Base-by-base conservation (phyloP, 345 rosid species). In the Aquilaria sinensis region DNA sequence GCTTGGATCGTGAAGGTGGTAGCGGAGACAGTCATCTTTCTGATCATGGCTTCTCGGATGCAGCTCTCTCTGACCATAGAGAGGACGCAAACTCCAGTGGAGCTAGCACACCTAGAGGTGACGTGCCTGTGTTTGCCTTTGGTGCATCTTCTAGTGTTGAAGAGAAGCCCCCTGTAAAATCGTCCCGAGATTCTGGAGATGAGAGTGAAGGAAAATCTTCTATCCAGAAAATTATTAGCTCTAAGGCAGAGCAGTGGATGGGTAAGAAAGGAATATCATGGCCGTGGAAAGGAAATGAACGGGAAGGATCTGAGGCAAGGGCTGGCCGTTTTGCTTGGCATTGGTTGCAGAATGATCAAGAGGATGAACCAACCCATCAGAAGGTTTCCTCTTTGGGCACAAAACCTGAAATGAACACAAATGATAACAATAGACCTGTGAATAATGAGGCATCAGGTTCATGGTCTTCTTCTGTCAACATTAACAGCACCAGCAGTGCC, bases 231-330 rank as follows among this genome's bases (percentile, higher is more conserved):
- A 79, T 77, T 58, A 70, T 86, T 61, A 71, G 93, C 62, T 81
- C 92, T 50, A 92, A 80, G 70, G 96, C 96, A 47, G 94, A 86
- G 77, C 94, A 88, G 60, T 86, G 93, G 94, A 83, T 94, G 69
- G 85, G 76, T 65, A 88, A 78, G 85, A 88, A 84, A 72, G 93
- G 96, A 33, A 62, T 94, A 63, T 71, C 96, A 41, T 94, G 96
- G 97, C 99, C 96, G 45, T 94, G 96, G 99, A 94, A 84, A 75
- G 96, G 89, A 67, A 85, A 81, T 66, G 99, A 84, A 73, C 81
- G 47, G 64, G 97, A 85, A 70, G 84, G 69, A 60, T 68, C 78
- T 37, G 96, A 90, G 58, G 77, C 68, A 70, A 85, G 63, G 68
- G 68, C 76, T 64, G 65, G 69, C 57, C 78, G 68, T 66, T 80